Percentiles rank a stretch among this genome's conserved stretches.
phyloP scores from a whole-genome alignment of 306 rosid species.

The Purshia tridentata region DNA sequence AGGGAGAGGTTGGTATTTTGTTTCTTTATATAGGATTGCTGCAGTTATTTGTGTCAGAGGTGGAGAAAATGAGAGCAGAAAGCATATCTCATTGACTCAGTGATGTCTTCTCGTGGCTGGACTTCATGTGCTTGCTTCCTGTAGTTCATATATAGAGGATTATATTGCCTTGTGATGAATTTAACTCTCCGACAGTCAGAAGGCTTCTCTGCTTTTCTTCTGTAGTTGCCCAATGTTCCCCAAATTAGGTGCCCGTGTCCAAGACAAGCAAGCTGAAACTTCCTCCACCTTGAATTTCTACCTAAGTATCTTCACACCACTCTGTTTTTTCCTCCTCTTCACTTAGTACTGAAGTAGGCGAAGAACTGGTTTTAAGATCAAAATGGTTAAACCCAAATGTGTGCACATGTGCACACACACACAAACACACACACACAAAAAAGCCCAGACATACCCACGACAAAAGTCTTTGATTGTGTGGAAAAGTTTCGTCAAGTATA shows the following conservation, averaged over 20 bases:
- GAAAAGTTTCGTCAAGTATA: neutral
- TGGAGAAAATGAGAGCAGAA: too few relatives aligned
- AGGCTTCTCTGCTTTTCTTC: neutral
- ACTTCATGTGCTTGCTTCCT: neutral
- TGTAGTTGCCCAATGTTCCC: neutral
- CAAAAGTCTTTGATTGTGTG: neutral
- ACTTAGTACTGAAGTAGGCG: neutral
- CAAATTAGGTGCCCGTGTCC: too few relatives aligned
- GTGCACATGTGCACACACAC: too few relatives aligned
- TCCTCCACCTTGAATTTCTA: neutral
- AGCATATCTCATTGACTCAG: too few relatives aligned
- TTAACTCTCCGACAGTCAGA: neutral
- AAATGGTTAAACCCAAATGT: neutral
- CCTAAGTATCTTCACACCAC: neutral
- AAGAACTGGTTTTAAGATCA: neutral
- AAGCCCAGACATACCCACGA: neutral
- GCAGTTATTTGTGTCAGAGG: neutral
- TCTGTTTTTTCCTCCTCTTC: neutral
- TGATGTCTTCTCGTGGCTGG: too few relatives aligned
- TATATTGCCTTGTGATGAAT: neutral
- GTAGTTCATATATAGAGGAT: neutral
- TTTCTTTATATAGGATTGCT: neutral
- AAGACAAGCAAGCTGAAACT: neutral
- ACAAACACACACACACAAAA: neutral
- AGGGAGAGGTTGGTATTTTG: conserved; percentile 65